Evolutionary conservation across 176 grass and related monocot species (phyloP).

Genomic region (Zoysia japonica): DNA sequence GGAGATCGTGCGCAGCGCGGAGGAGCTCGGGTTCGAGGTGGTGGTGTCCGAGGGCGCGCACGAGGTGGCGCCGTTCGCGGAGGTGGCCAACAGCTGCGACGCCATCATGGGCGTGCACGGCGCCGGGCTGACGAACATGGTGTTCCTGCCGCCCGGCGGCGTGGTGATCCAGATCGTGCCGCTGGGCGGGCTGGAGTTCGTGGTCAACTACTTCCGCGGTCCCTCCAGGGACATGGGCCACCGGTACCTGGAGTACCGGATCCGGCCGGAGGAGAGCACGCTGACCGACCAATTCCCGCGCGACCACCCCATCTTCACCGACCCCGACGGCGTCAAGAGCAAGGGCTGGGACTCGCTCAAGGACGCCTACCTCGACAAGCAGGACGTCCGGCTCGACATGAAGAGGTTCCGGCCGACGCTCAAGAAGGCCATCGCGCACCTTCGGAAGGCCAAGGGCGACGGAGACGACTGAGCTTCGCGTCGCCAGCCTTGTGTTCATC

Average conservation of each 20-base stretch:
- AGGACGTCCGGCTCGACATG: constrained; percentile 79
- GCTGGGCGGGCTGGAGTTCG: constrained; percentile 61
- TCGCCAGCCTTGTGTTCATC: background rate
- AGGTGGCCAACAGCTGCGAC: constrained; percentile 63
- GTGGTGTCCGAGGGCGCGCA: constrained; percentile 55
- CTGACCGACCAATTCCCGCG: constrained; percentile 64
- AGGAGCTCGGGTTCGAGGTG: constrained; percentile 61
- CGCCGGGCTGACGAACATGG: constrained; percentile 87
- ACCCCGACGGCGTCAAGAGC: constrained; percentile 61
- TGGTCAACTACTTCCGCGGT: constrained; percentile 53
- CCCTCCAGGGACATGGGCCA: constrained; percentile 68
- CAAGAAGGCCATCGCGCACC: constrained; percentile 52
- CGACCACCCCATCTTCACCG: constrained; percentile 77
- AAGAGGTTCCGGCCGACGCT: constrained; percentile 52
- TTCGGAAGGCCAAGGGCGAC: constrained; percentile 33
- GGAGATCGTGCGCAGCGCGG: constrained; percentile 47
- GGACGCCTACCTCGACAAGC: constrained; percentile 68
- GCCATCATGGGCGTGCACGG: constrained; percentile 79
- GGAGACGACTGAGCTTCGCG: background rate
- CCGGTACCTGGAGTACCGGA: constrained; percentile 73
- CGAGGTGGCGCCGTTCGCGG: constrained; percentile 62
- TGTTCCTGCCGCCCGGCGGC: constrained; percentile 71
- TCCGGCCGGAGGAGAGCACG: constrained; percentile 79
- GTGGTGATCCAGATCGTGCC: constrained; percentile 82
- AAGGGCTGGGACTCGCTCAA: constrained; percentile 58